These are phyloP conservation scores for Venturia nashicola DNA, from an alignment of 2,329 filamentous ascomycete species.

Conservation along the genomic window DNA sequence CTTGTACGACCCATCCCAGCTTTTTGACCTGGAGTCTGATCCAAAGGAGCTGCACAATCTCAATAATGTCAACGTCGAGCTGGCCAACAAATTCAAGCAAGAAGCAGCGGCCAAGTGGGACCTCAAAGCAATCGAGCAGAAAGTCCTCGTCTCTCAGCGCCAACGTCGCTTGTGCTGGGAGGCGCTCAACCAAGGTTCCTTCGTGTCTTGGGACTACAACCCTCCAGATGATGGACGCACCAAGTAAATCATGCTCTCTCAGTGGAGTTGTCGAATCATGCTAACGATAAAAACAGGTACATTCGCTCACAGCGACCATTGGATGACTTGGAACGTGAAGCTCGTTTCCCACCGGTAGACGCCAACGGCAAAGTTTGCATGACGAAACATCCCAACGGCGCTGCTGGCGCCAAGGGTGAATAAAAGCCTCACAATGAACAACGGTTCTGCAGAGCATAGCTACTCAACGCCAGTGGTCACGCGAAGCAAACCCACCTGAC, in stretches of 20 bases:
- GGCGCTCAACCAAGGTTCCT: constrained; percentile 60
- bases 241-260: constrained; percentile 36
- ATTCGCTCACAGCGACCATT: constrained; percentile 75
- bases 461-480: neutral
- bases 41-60: constrained; percentile 69
- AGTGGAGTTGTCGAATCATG: neutral
- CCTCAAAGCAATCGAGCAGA: constrained; percentile 60
- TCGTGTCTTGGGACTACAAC: constrained; percentile 78
- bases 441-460: neutral
- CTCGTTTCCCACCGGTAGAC: constrained; percentile 53
- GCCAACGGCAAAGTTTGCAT: constrained; percentile 24
- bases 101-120: constrained; percentile 73
- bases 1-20: constrained; percentile 68
- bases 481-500: neutral
- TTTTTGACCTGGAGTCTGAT: constrained; percentile 68
- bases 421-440: neutral
- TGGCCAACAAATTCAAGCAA: constrained; percentile 50
- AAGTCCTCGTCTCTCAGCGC: constrained; percentile 67
- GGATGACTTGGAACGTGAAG: constrained; percentile 66
- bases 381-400: constrained; percentile 7
- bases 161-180: constrained; percentile 68
- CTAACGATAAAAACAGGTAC: constrained; percentile 42
- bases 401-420: constrained; percentile 9
- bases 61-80: constrained; percentile 29
- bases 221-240: constrained; percentile 56